Base-by-base conservation (phyloP, 2,329 filamentous ascomycete genomes). In the Alternaria conjuncta region DNA sequence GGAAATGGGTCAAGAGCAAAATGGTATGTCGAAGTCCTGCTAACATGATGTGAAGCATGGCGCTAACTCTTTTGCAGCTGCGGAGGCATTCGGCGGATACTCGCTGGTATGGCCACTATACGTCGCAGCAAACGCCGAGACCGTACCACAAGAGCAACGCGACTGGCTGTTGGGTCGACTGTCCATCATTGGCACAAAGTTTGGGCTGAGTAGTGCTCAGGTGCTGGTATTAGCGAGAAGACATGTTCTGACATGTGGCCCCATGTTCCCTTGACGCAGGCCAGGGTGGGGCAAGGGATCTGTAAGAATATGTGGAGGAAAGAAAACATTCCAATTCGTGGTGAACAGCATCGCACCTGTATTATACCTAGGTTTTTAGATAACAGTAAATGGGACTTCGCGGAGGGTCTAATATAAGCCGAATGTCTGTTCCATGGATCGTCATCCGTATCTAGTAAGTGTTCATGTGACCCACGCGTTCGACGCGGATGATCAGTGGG, bases 71-170 rank as follows among this genome's bases (percentile, higher is more conserved):
- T 32, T 13, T 23, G 36, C 45, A 80, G 80, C 79, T 41, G 76
- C 79, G 2, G 77, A 80, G 72, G 79, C 77, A 0, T 76, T 77
- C 45, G 80, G 80, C 11, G 79, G 76, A 9, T 82, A 81, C 67
- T 78, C 78, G 12, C 70, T 81, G 55, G 78, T 81, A 4, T 82
- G 80, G 79, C 80, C 80, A 3, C 69, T 82, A 2, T 82, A 79
- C 53, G 78, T 81, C 15, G 75, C 76, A 7, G 73, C 76, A 9
- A 79, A 80, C 43, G 75, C 79, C 0, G 77, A 80, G 28, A 77
- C 72, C 0, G 71, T 82, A 6, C 71, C 79, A 1, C 72, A 77
- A 53, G 65, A 64, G 7, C 80, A 82, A 58, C 72, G 75, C 18
- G 71, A 77, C 32, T 82, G 80, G 80, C 61, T 82, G 3, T 67